Percentiles rank a stretch among this genome's conserved stretches.
Evolutionary conservation across 2,329 filamentous ascomycete species (phyloP).

Genomic region (Ascochyta lentis): DNA sequence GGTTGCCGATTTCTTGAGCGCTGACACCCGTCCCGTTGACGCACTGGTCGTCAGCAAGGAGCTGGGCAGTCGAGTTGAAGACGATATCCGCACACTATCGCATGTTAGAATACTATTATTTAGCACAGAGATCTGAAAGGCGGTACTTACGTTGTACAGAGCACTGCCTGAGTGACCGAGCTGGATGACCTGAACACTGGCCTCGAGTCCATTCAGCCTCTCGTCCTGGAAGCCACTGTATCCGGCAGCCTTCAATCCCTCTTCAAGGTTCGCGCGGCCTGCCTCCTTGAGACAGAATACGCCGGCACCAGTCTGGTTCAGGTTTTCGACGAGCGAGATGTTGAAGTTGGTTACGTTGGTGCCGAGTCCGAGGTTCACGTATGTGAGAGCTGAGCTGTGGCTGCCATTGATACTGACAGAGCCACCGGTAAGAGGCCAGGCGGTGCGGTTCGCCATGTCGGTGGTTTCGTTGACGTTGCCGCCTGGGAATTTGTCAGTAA

Average conservation of each 20-base stretch:
- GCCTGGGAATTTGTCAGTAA: constrained; percentile 31
- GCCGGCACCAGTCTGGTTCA: constrained; percentile 59
- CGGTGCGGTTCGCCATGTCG: constrained; percentile 52
- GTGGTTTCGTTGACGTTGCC: constrained; percentile 50
- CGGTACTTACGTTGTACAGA: constrained; percentile 51
- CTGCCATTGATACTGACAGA: constrained; percentile 50
- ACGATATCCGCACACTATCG: constrained; percentile 54
- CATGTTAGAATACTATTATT: constrained; percentile 8
- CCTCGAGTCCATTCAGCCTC: constrained; percentile 49
- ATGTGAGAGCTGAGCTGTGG: constrained; percentile 55
- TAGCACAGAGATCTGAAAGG: background rate
- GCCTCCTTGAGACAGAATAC: constrained; percentile 55
- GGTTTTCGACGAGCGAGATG: constrained; percentile 51
- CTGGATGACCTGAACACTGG: constrained; percentile 55
- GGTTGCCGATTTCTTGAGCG: constrained; percentile 39
- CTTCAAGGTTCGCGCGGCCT: constrained; percentile 32
- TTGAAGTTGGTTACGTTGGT: constrained; percentile 54
- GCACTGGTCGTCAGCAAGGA: constrained; percentile 48
- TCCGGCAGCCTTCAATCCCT: constrained; percentile 32
- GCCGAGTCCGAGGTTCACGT: constrained; percentile 56
- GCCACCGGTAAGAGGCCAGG: constrained; percentile 55
- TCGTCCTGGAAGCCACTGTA: constrained; percentile 27
- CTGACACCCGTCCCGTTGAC: constrained; percentile 51
- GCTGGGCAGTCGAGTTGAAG: constrained; percentile 49
- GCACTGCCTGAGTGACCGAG: constrained; percentile 49